phyloP scores from a whole-genome alignment of 2,329 filamentous ascomycete genomes.

The Verticillium tricorpus region DNA sequence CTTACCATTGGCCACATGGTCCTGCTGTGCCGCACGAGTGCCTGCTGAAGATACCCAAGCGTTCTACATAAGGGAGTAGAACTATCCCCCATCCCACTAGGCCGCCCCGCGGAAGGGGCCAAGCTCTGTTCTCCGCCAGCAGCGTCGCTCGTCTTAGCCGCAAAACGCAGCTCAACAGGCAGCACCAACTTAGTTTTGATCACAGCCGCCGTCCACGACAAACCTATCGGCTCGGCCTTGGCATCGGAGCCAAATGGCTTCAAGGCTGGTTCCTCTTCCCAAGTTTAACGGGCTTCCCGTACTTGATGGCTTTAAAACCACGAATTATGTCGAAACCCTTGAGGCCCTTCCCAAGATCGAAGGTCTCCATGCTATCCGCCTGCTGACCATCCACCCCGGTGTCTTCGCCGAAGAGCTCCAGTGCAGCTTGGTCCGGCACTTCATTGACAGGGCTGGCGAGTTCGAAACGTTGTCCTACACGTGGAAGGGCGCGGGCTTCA shows the following conservation, averaged over 20 bases:
- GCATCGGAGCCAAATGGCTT: not conserved
- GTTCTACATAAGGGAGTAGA: not conserved
- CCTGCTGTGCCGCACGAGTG: not conserved
- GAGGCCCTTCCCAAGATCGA: not conserved
- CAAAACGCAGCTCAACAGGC: not conserved
- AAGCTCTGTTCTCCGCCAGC: not conserved
- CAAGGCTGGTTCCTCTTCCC: not conserved
- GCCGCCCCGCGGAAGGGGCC: not conserved
- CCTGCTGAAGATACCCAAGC: not conserved
- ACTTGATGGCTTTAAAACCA: not conserved
- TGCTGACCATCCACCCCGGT: not conserved
- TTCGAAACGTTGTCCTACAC: conserved; percentile 17
- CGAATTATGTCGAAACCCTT: not conserved
- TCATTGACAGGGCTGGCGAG: not conserved
- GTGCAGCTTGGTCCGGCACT: not conserved
- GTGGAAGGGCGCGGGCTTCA: conserved; percentile 10
- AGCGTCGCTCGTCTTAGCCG: not conserved
- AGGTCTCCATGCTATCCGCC: not conserved
- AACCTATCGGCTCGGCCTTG: too few species aligned
- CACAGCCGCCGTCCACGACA: not conserved
- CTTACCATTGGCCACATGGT: not conserved
- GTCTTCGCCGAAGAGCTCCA: not conserved
- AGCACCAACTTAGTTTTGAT: not conserved
- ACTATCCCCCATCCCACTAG: not conserved
- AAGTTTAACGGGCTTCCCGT: not conserved